Conservation (phyloP, 805 yeast genomes). For the Maudiozyma serrabonitensis region DNA sequence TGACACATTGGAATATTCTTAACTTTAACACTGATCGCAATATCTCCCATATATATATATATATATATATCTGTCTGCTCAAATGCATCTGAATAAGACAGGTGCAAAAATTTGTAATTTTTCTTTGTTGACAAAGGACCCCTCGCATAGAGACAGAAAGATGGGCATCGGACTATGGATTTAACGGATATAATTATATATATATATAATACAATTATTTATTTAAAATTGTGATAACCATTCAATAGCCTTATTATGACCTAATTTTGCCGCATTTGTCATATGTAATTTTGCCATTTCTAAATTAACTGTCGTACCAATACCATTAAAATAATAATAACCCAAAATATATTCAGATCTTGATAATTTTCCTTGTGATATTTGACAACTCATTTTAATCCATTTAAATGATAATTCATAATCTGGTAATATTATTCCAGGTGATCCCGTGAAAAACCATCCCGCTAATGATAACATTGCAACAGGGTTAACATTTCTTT, state of each 20-base stretch:
- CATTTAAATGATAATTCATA: conserved; percentile 59
- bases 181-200: too few species aligned
- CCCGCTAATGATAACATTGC: conserved; percentile 68
- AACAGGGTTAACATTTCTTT: conserved; percentile 38
- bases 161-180: too few species aligned
- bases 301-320: conserved; percentile 40
- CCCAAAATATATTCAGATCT: conserved; percentile 66
- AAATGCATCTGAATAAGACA: too few species aligned
- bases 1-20: too few species aligned
- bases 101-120: too few species aligned
- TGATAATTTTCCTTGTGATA: conserved; percentile 45
- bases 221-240: background rate
- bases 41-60: too few species aligned
- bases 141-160: too few species aligned
- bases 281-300: conserved; percentile 42
- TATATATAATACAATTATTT: too few species aligned
- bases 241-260: conserved; percentile 46
- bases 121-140: too few species aligned
- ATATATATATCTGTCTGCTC: too few species aligned
- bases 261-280: conserved; percentile 50
- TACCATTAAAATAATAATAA: conserved; percentile 56
- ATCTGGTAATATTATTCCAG: conserved; percentile 41
- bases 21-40: too few species aligned
- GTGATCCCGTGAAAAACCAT: conserved; percentile 68
- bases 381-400: conserved; percentile 41